phyloP scores from a whole-genome alignment of 2,329 filamentous ascomycete genomes.

The Penicillium crustosum region DNA sequence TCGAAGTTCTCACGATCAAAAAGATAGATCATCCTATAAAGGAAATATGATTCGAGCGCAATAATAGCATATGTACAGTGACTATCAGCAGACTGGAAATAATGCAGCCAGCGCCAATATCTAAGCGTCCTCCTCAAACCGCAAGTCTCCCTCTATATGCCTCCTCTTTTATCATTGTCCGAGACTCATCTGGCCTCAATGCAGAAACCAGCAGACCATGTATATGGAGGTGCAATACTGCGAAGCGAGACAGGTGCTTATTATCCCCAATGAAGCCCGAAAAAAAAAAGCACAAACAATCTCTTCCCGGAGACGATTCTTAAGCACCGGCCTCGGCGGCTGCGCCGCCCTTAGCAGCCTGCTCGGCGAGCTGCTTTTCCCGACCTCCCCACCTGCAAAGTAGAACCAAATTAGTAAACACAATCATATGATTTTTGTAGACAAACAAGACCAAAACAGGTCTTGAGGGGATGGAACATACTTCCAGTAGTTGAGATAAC shows the following conservation, averaged over 20 bases:
- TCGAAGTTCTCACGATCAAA: background rate
- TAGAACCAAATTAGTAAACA: slow-evolving; percentile 12
- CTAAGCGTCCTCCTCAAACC: slow-evolving; percentile 9
- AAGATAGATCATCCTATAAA: background rate
- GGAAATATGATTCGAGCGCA: slow-evolving; percentile 15
- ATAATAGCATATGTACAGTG: slow-evolving; percentile 25
- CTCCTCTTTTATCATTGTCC: slow-evolving; percentile 6
- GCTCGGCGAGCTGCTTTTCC: slow-evolving; percentile 41
- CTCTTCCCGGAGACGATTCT: slow-evolving; percentile 5
- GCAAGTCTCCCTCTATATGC: slow-evolving; percentile 15
- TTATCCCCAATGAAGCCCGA: slow-evolving; percentile 7
- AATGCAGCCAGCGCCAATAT: slow-evolving; percentile 1
- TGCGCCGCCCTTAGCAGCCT: slow-evolving; percentile 32
- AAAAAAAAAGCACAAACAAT: slow-evolving; percentile 14
- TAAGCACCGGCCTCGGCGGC: slow-evolving; percentile 34
- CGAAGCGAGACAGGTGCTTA: slow-evolving; percentile 12
- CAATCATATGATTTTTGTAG: background rate
- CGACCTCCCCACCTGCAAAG: slow-evolving; percentile 43
- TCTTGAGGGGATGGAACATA: slow-evolving; percentile 30
- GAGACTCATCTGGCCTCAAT: slow-evolving; percentile 1
- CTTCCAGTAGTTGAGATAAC: slow-evolving; percentile 62
- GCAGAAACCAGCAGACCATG: background rate
- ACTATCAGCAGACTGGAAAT: slow-evolving; percentile 7
- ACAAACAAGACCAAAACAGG: background rate
- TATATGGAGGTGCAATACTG: slow-evolving; percentile 17